Conservation (phyloP, 768 basidiomycete genomes). For the Suillus occidentalis region DNA sequence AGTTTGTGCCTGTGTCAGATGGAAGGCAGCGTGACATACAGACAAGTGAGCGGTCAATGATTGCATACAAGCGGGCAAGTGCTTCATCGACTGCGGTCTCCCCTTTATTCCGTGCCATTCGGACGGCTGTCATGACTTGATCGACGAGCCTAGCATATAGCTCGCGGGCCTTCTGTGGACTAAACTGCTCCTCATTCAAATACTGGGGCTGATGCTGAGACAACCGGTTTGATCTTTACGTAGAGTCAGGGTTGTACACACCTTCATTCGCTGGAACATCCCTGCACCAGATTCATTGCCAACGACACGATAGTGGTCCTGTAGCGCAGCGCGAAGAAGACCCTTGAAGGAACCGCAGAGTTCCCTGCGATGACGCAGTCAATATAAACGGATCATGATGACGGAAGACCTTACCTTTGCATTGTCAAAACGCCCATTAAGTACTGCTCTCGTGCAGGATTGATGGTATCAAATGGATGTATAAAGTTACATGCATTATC, state of each 20-base stretch:
- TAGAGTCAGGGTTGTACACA: neutral
- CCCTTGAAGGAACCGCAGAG: neutral
- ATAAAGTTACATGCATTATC: neutral
- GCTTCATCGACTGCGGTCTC: neutral
- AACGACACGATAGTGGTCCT: neutral
- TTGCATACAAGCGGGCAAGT: neutral
- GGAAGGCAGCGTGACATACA: neutral
- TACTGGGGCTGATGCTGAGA: neutral
- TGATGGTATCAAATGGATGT: neutral
- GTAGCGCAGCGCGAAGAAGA: neutral
- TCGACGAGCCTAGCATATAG: neutral
- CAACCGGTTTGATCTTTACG: neutral
- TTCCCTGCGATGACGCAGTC: neutral
- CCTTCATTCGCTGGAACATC: slow-evolving; percentile 7
- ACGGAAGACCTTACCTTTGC: neutral
- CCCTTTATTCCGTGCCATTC: neutral
- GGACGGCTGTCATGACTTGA: neutral
- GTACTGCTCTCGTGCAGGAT: neutral
- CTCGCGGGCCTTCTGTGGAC: neutral
- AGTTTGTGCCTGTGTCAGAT: neutral
- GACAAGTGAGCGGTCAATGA: neutral
- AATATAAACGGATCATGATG: neutral
- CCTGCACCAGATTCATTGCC: neutral
- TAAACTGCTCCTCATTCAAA: neutral
- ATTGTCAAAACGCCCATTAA: neutral